Evolutionary conservation across 768 basidiomycete genomes (phyloP), one percentile per base, ranked within the genome.

Genomic region (Trametes villosa): DNA sequence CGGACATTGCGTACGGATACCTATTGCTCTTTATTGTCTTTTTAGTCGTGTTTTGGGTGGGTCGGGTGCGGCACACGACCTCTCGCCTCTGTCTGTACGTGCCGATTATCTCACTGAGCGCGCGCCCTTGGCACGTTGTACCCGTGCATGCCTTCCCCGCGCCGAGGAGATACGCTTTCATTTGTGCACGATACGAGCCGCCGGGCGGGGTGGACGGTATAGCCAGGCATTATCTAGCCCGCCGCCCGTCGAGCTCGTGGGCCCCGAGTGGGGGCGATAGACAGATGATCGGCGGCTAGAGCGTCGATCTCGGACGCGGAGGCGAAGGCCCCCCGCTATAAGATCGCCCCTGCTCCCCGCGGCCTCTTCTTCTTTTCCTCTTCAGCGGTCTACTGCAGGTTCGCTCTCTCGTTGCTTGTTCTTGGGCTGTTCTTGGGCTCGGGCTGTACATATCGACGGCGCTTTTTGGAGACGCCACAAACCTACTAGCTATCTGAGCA

Each of bases 1-100:
- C 40, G 56, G 56, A 57, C 56, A 57, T 57, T 57, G 56, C 56
- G 15, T 57, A 41, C 38, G 38, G 47, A 57, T 42, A 57, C 38
- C 45, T 57, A 15, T 42, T 48, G 26, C 24, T 29, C 9, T 22
- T 22, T 41, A 50, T 29, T 20, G 9, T 34, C 18, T 26, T 40
- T 34, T 56, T 47, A n/a, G 17, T 30, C 15, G 7, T 7, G 48
- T 31, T 20, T n/a, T 33, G 8, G 17, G 3, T n/a, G 18, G 20
- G 13, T 26, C 24, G 3, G 22, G 20, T 45, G 4, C 24, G n/a
- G 48, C 48, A 49, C 48, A 33, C 48, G 48, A 49, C 48, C 48
- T 9, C 22, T 9, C 22, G 13, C 36, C n/a, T n/a, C n/a, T n/a
- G n/a, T n/a, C n/a, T n/a, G n/a, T n/a, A n/a, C n/a, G n/a, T n/a